Percentiles rank a stretch among this genome's conserved stretches.
These are phyloP conservation scores for Citrus sp. DNA, from an alignment of 345 rosid species.

Conservation along the genomic window DNA sequence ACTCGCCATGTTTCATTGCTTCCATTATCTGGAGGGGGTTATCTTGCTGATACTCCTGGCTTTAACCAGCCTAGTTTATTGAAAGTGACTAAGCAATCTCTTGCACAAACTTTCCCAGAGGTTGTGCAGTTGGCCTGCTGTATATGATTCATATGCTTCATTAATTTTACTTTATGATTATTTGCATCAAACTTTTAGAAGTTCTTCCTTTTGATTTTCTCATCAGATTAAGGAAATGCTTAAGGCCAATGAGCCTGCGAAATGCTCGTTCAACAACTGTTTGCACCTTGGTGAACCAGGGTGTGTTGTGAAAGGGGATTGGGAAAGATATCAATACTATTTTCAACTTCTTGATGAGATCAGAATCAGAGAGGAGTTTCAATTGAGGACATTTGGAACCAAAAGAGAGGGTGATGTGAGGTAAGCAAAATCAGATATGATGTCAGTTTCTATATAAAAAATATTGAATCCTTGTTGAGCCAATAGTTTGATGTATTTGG, in stretches of 20 bases:
- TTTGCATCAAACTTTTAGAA: background rate
- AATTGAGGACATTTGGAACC: conserved; percentile 84
- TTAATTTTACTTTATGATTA: background rate
- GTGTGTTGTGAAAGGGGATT: conserved; percentile 68
- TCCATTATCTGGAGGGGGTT: conserved; percentile 75
- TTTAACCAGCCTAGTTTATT: conserved; percentile 87
- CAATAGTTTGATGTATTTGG: background rate
- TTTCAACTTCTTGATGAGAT: conserved; percentile 87
- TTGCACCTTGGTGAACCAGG: conserved; percentile 89
- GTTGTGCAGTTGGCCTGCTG: conserved; percentile 32
- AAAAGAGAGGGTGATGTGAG: conserved; percentile 83
- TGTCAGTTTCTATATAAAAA: background rate
- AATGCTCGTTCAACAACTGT: conserved; percentile 78
- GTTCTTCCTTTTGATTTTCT: background rate
- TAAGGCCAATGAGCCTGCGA: conserved; percentile 36
- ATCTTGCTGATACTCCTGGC: conserved; percentile 94
- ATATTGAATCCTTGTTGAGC: background rate
- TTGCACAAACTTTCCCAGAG: conserved; percentile 83
- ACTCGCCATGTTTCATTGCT: conserved; percentile 83
- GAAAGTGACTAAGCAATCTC: conserved; percentile 91
- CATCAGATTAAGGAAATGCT: conserved; percentile 50
- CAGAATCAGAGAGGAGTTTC: conserved; percentile 82
- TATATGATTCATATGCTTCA: background rate
- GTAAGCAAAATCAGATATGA: conserved; percentile 29
- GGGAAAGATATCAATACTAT: conserved; percentile 85